Evolutionary conservation across 2,329 filamentous ascomycete species (phyloP).

Genomic region (Nemania diffusa): DNA sequence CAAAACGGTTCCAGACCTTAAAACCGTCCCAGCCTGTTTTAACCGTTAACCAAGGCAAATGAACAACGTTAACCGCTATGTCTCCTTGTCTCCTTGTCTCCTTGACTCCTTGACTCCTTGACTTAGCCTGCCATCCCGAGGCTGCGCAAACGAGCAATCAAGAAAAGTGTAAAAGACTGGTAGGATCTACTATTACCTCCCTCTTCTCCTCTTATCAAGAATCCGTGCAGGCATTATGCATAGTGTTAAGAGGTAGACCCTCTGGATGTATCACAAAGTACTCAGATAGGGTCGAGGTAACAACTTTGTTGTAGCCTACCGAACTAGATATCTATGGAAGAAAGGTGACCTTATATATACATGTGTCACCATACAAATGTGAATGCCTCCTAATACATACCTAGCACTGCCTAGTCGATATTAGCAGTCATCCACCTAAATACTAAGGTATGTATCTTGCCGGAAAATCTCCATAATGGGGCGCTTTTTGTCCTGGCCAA

Average conservation of each 20-base stretch:
- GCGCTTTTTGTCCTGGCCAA: too few relatives aligned
- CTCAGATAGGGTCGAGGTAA: too few relatives aligned
- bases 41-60: background rate
- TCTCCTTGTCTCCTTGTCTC: background rate
- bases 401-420: background rate
- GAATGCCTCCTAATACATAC: too few relatives aligned
- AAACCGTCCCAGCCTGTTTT: background rate
- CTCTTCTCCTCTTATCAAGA: conserved; percentile 3
- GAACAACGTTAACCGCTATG: background rate
- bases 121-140: background rate
- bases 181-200: conserved; percentile 5
- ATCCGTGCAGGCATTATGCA: background rate
- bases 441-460: background rate
- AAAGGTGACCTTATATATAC: too few relatives aligned
- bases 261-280: too few relatives aligned
- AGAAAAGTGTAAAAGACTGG: conserved; percentile 1
- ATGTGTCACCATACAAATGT: too few relatives aligned
- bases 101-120: background rate
- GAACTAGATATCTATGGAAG: too few relatives aligned
- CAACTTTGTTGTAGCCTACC: too few relatives aligned
- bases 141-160: background rate
- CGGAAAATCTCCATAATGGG: background rate
- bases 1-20: too few relatives aligned
- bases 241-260: too few relatives aligned
- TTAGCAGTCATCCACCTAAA: background rate